phyloP scores from a whole-genome alignment of 108 stramenopile genomes.

The Nitzschia sp. region DNA sequence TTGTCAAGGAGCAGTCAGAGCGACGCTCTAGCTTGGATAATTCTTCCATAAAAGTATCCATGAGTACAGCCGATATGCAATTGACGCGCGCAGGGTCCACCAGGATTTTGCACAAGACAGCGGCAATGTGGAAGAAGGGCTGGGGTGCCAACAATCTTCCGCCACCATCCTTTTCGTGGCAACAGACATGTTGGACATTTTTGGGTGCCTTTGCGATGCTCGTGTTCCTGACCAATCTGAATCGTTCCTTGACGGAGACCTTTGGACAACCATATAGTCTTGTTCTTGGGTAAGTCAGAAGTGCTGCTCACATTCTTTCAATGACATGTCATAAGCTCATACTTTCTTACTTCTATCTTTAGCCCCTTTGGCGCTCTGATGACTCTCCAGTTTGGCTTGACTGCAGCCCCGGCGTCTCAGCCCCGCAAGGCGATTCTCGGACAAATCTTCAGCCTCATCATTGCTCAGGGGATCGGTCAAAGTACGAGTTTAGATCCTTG shows the following conservation, averaged over 20 bases:
- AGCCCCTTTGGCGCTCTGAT: conserved; percentile 56
- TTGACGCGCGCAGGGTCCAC: conserved; percentile 6
- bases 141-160: neutral
- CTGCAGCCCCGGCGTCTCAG: conserved; percentile 65
- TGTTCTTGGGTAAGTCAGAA: neutral
- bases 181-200: conserved; percentile 34
- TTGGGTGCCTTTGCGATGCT: conserved; percentile 34
- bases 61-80: neutral
- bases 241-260: conserved; percentile 5
- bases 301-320: neutral
- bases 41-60: too few species aligned
- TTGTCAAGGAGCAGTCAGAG: neutral
- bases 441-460: conserved; percentile 32
- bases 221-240: conserved; percentile 7
- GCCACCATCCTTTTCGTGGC: conserved; percentile 36
- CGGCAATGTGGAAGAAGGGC: neutral
- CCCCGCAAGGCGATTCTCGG: conserved; percentile 53
- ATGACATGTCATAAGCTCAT: too few species aligned
- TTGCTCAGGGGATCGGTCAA: conserved; percentile 2
- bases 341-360: conserved; percentile 8
- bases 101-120: neutral
- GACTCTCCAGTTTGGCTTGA: conserved; percentile 55
- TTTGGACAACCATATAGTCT: neutral
- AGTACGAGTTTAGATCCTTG: conserved; percentile 8
- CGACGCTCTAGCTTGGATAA: neutral